Percentiles rank a stretch among this genome's conserved stretches.
Conservation (phyloP, 2,329 filamentous ascomycete genomes). For the Colletotrichum cereale region DNA sequence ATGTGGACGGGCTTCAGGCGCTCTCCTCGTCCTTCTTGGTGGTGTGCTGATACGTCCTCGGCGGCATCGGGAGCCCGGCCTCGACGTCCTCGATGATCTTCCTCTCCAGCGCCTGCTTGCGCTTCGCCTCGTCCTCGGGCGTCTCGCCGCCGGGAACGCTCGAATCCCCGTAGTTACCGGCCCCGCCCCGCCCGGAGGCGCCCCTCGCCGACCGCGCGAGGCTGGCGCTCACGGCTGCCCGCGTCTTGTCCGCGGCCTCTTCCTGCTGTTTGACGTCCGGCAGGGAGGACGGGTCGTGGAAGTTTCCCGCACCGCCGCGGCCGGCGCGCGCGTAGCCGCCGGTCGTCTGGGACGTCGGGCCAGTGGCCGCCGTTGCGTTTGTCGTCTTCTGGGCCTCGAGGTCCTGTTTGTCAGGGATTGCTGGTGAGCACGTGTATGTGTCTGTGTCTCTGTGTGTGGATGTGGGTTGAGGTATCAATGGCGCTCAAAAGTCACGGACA, state of each 20-base stretch:
- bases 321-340: conserved; percentile 58
- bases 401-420: conserved; percentile 43
- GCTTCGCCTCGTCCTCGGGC: conserved; percentile 47
- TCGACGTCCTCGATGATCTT: conserved; percentile 61
- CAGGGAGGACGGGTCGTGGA: conserved; percentile 54
- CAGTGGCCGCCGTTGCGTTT: conserved; percentile 41
- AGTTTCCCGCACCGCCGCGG: conserved; percentile 74
- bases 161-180: conserved; percentile 63
- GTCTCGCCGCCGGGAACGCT: conserved; percentile 44
- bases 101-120: conserved; percentile 56
- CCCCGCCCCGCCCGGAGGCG: conserved; percentile 66
- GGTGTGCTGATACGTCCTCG: conserved; percentile 54
- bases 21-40: conserved; percentile 44
- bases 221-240: conserved; percentile 51
- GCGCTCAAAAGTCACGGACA: neutral
- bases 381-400: conserved; percentile 49
- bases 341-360: conserved; percentile 40
- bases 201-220: conserved; percentile 42
- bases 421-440: neutral
- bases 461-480: too few species aligned
- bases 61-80: conserved; percentile 59
- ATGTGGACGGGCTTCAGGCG: neutral
- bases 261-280: conserved; percentile 50
- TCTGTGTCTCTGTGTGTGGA: neutral
- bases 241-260: conserved; percentile 50